These are phyloP conservation scores for Athelia psychrophila DNA, from an alignment of 1,284 basidiomycete species.

Conservation along the genomic window DNA sequence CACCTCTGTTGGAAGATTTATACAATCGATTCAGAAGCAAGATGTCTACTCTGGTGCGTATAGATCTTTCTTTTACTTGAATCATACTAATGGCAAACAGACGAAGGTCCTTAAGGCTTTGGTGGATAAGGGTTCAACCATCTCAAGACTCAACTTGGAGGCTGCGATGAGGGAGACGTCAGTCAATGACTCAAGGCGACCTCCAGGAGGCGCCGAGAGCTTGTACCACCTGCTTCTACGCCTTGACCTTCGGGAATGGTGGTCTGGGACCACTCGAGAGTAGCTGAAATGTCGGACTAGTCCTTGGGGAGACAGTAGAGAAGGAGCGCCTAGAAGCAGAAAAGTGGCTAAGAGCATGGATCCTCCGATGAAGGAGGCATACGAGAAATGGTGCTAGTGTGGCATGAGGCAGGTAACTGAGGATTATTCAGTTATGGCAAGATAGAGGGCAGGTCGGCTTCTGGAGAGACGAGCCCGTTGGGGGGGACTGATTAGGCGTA, in stretches of 20 bases:
- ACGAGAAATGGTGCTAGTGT: too few species aligned
- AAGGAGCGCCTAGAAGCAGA: too few species aligned
- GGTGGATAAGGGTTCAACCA: constrained; percentile 36
- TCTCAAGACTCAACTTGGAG: constrained; percentile 8
- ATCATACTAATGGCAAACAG: constrained; percentile 9
- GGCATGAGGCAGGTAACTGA: background rate
- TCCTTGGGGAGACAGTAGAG: too few species aligned
- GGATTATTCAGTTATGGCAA: background rate
- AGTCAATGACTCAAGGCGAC: constrained; percentile 23
- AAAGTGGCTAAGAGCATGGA: background rate
- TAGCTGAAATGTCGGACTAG: background rate
- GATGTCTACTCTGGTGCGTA: constrained; percentile 56
- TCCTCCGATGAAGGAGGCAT: background rate
- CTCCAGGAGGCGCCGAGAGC: constrained; percentile 45
- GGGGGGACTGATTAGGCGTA: background rate
- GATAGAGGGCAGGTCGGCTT: background rate
- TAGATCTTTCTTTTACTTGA: constrained; percentile 5
- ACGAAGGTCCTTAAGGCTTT: constrained; percentile 38
- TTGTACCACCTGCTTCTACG: constrained; percentile 45
- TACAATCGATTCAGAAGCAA: constrained; percentile 53
- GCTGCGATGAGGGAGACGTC: constrained; percentile 19
- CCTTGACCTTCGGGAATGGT: constrained; percentile 48
- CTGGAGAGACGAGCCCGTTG: background rate
- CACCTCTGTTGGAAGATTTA: constrained; percentile 50
- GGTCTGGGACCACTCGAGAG: constrained; percentile 22